These are phyloP conservation scores for Boletus vinaceobasis DNA, from an alignment of 768 basidiomycete genomes.

Conservation along the genomic window DNA sequence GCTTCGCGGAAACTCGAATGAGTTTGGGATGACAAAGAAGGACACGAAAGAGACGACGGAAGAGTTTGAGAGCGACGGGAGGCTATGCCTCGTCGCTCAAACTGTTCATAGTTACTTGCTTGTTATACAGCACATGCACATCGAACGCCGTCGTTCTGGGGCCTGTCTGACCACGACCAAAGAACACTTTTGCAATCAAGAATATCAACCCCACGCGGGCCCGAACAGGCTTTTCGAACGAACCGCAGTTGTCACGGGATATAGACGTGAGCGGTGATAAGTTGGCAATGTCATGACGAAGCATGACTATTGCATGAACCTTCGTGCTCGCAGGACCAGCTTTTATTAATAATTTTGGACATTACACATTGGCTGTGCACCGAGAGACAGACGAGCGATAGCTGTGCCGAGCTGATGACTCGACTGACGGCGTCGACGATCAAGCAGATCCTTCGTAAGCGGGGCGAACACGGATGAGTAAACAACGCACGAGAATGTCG, in stretches of 20 bases:
- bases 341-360: background rate
- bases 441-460: conserved; percentile 9
- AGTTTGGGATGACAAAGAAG: background rate
- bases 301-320: background rate
- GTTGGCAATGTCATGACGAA: background rate
- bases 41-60: too few relatives aligned
- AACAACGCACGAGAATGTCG: background rate
- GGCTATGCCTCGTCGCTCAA: conserved; percentile 6
- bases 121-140: background rate
- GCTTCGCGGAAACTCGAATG: conserved; percentile 19
- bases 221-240: background rate
- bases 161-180: background rate
- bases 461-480: background rate
- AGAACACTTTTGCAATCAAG: background rate
- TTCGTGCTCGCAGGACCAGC: background rate
- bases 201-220: conserved; percentile 8
- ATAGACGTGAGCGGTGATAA: conserved; percentile 12
- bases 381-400: background rate
- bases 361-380: background rate
- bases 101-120: background rate
- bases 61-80: background rate
- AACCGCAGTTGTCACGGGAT: conserved; percentile 4
- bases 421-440: conserved; percentile 11
- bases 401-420: conserved; percentile 10
- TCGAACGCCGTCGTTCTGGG: conserved; percentile 1